Evolutionary conservation across 2,329 filamentous ascomycete genomes (phyloP).

Genomic region (Paecilomyces sp.): DNA sequence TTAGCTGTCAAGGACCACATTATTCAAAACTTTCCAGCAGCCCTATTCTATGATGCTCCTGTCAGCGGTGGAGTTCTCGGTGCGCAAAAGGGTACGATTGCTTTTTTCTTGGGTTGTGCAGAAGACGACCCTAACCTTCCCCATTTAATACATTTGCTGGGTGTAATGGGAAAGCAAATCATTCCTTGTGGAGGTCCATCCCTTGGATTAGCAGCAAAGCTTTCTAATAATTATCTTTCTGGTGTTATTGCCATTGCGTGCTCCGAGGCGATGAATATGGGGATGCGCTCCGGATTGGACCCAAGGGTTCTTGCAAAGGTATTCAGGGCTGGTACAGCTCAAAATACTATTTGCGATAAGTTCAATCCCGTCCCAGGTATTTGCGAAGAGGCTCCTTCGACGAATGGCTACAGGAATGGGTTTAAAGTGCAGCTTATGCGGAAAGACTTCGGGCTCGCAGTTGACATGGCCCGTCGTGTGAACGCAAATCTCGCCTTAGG

Average conservation of each 20-base stretch:
- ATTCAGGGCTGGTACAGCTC: conserved; percentile 45
- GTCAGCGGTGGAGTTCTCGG: conserved; percentile 48
- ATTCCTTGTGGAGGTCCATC: conserved; percentile 51
- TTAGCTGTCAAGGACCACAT: conserved; percentile 39
- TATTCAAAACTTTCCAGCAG: conserved; percentile 26
- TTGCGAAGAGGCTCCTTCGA: no score
- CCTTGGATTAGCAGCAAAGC: conserved; percentile 51
- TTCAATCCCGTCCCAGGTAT: conserved; percentile 43
- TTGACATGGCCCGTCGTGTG: no score
- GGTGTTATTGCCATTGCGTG: conserved; percentile 53
- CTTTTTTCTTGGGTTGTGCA: conserved; percentile 46
- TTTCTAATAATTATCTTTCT: conserved; percentile 56
- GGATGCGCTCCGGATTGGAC: conserved; percentile 51
- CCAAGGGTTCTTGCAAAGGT: conserved; percentile 47
- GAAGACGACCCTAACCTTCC: conserved; percentile 36
- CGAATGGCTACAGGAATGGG: no score
- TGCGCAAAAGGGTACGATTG: conserved; percentile 45
- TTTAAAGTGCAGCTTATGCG: no score
- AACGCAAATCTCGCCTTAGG: no score
- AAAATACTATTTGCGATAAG: conserved; percentile 45
- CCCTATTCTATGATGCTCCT: conserved; percentile 47
- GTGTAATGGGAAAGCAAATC: conserved; percentile 47
- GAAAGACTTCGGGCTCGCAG: no score
- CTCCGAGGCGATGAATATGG: conserved; percentile 54
- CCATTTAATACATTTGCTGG: conserved; percentile 38